Conservation (phyloP, 441 rosid species). For the Corymbia calophylla region DNA sequence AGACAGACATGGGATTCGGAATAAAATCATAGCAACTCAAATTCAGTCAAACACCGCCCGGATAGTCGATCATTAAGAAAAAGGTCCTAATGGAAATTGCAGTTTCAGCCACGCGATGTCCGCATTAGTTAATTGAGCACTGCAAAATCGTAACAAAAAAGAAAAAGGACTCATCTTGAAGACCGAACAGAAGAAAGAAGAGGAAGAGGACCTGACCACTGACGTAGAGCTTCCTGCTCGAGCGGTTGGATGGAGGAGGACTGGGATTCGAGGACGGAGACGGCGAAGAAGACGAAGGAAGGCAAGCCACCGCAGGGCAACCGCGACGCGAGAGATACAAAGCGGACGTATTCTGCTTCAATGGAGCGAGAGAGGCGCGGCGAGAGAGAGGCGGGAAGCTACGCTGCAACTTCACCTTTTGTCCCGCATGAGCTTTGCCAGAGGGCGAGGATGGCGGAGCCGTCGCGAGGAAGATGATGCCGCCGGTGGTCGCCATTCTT, state of each 20-base stretch:
- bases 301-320: not conserved
- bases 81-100: not conserved
- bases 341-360: not conserved
- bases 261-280: not conserved
- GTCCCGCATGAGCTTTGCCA: not conserved
- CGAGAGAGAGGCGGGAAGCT: not conserved
- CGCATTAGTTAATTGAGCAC: not conserved
- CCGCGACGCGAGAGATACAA: not conserved
- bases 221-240: slow-evolving; percentile 11
- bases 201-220: slow-evolving; percentile 3
- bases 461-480: not conserved
- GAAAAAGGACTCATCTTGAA: not conserved
- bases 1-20: not conserved
- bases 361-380: not conserved
- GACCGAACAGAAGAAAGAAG: not conserved
- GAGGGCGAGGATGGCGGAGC: not conserved
- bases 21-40: not conserved
- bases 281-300: not conserved
- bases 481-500: not conserved
- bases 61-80: not conserved
- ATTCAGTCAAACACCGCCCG: not conserved
- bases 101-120: not conserved
- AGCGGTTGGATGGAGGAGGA: not conserved
- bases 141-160: not conserved
- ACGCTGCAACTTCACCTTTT: not conserved